Evolutionary conservation across 495 filamentous ascomycete species (phyloP), one percentile per base, ranked within the genome.

Genomic region (Penicillium psychrofluorescens): DNA sequence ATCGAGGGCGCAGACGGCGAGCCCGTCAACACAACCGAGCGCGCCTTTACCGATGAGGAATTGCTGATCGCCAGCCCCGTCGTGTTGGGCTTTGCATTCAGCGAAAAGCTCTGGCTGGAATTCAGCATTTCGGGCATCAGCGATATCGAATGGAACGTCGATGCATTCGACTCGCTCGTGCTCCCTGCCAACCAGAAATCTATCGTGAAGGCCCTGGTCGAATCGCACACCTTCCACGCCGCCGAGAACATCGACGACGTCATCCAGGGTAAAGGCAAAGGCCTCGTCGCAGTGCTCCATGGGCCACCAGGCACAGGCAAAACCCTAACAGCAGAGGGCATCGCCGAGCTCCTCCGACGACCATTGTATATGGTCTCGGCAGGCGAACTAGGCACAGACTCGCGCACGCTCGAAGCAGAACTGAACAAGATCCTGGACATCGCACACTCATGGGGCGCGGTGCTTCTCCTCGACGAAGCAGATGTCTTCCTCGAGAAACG

Each of bases 11-110:
- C 22, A 22, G 22, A 69, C 22, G 67, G 67, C 36, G 70, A 74
- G 33, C 70, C 64, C 2, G 53, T 62, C 1, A 62, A 61, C 31
- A 51, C 56, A 11, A 55, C 65, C 12, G 64, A 66, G 22, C 66
- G 72, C 7, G 75, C 78, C 22, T 92, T 94, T 61, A 86, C 75
- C 1, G 88, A 92, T 40, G 87, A 91, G 49, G 87, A 96, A 56
- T 82, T 92, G 16, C 75, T 95, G 11, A 85, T 92, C 33, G 81
- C 88, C n/a, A 88, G 83, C n/a, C 88, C 90, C 0, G 85, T 95
- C 5, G 85, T 92, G 0, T 74, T 92, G n/a, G 90, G 90, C n/a
- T 95, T 94, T 54, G 80, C 87, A 8, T 95, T 95, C 59, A 79
- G 75, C 15, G 88, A 95, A 61, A 95, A 95, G 68, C 67, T 88